Percentiles rank a stretch among this genome's conserved stretches.
Evolutionary conservation across 257 asterid species (phyloP).

Genomic region (Cordia subcordata): DNA sequence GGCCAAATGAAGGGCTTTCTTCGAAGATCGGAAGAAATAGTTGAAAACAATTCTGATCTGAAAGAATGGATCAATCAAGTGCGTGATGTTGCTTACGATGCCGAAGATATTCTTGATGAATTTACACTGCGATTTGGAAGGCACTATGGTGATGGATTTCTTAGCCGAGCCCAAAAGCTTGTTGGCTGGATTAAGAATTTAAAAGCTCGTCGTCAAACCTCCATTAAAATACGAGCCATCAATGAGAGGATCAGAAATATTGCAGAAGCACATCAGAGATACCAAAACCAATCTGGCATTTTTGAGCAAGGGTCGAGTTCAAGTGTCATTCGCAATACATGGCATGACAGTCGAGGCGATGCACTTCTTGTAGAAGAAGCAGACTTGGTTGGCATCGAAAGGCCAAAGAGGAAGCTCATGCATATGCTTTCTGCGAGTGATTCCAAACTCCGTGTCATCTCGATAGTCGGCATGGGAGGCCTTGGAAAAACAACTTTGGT

Average conservation of each 20-base stretch:
- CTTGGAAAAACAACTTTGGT: constrained; percentile 31
- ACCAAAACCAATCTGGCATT: background rate
- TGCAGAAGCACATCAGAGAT: constrained; percentile 12
- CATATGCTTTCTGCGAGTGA: constrained; percentile 6
- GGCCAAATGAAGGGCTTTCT: constrained; percentile 17
- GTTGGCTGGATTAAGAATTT: background rate
- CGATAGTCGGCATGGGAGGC: constrained; percentile 30
- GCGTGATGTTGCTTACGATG: constrained; percentile 16
- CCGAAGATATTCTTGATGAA: constrained; percentile 20
- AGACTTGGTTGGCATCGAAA: constrained; percentile 20
- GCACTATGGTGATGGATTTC: background rate
- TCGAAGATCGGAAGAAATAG: constrained; percentile 2
- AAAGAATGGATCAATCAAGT: constrained; percentile 20
- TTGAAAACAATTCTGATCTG: background rate
- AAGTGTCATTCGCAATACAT: no score
- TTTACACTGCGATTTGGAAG: background rate
- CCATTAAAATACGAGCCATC: constrained; percentile 8
- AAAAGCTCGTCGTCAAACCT: background rate
- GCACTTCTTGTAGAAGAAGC: constrained; percentile 12
- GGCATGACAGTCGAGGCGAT: constrained; percentile 6
- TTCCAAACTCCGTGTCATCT: constrained; percentile 12
- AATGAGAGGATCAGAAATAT: constrained; percentile 3
- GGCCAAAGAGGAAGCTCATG: constrained; percentile 10
- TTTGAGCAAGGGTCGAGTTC: no score
- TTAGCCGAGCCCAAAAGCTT: background rate